These are phyloP conservation scores for Coemansia sp. DNA, from an alignment of 192 early-diverging fungal species.

Conservation along the genomic window DNA sequence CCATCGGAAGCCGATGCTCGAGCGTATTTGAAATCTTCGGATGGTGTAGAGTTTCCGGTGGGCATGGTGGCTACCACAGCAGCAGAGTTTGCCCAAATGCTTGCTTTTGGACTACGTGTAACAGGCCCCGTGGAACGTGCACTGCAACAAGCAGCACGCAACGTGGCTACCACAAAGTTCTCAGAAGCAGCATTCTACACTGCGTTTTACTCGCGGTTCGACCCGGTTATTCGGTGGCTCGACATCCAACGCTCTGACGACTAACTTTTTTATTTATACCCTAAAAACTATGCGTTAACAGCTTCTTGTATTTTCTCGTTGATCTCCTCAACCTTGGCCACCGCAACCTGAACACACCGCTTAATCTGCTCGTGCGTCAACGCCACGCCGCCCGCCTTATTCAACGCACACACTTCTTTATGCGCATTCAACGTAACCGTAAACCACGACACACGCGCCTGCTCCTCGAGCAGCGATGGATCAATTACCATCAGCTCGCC, in stretches of 20 bases:
- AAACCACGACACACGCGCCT: constrained; percentile 77
- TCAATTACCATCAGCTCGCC: constrained; percentile 77
- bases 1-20: constrained; percentile 10
- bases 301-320: constrained; percentile 79
- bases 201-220: constrained; percentile 31
- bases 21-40: constrained; percentile 9
- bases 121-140: constrained; percentile 47
- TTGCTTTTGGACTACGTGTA: constrained; percentile 45
- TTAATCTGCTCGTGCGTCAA: constrained; percentile 73
- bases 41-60: constrained; percentile 23
- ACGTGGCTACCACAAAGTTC: constrained; percentile 64
- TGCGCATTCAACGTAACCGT: constrained; percentile 90
- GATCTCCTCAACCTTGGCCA: constrained; percentile 58
- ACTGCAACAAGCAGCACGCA: constrained; percentile 65
- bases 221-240: constrained; percentile 48
- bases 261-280: not conserved
- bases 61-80: constrained; percentile 65
- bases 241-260: constrained; percentile 32
- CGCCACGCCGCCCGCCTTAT: constrained; percentile 88
- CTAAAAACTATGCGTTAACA: constrained; percentile 44
- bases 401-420: constrained; percentile 87
- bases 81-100: constrained; percentile 64
- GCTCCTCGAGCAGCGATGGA: constrained; percentile 85
- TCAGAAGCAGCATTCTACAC: constrained; percentile 64
- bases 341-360: constrained; percentile 80